Evolutionary conservation across 202 grass and related monocot species (phyloP).

Genomic region (Carex arenaria): DNA sequence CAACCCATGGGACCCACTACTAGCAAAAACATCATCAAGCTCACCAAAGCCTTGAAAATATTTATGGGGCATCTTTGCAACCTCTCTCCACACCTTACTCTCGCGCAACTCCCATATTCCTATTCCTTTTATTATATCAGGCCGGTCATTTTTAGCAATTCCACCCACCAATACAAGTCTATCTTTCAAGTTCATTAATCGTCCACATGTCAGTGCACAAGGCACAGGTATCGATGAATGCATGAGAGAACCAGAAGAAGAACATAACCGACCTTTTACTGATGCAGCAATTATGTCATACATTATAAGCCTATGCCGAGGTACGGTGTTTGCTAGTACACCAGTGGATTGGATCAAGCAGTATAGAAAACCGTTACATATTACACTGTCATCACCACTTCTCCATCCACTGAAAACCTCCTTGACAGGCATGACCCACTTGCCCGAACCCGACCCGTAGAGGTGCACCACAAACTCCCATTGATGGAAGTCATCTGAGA

Average conservation of each 20-base stretch:
- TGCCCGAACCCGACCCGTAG: conserved; percentile 45
- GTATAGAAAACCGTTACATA: conserved; percentile 57
- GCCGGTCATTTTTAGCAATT: conserved; percentile 78
- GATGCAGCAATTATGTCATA: conserved; percentile 33
- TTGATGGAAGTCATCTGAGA: conserved; percentile 53
- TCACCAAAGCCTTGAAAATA: conserved; percentile 90
- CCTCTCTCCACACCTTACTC: conserved; percentile 52
- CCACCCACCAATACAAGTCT: conserved; percentile 77
- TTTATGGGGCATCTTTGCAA: conserved; percentile 72
- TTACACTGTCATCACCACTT: conserved; percentile 74
- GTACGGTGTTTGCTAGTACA: conserved; percentile 48
- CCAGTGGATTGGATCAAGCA: conserved; percentile 88
- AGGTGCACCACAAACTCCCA: conserved; percentile 63
- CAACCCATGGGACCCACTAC: conserved; percentile 55
- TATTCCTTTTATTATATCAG: conserved; percentile 91
- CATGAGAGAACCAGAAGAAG: conserved; percentile 36
- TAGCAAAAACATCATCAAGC: conserved; percentile 79
- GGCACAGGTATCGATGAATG: conserved; percentile 42
- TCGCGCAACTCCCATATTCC: conserved; percentile 68
- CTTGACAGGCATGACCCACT: conserved; percentile 39
- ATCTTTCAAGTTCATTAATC: conserved; percentile 66
- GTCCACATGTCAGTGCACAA: conserved; percentile 72
- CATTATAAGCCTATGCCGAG: conserved; percentile 66
- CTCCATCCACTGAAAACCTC: conserved; percentile 80
- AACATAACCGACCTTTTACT: not conserved